These are phyloP conservation scores for Ocimum tenuiflorum DNA, from an alignment of 257 asterid species.

Conservation along the genomic window DNA sequence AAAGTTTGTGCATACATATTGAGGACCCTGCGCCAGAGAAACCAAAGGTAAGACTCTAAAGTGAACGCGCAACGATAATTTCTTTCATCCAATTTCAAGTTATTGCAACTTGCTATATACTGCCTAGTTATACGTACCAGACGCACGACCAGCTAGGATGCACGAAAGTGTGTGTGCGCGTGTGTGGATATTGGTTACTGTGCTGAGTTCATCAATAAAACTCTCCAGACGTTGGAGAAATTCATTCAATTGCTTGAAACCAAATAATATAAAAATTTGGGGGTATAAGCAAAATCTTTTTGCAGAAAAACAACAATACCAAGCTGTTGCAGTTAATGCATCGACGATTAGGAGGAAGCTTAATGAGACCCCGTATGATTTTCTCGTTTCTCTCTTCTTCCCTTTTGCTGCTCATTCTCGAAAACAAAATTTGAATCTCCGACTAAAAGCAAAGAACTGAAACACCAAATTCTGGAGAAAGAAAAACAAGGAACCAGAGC, in stretches of 20 bases:
- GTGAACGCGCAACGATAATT: background rate
- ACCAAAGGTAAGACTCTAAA: background rate
- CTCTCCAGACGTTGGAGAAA: background rate
- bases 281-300: background rate
- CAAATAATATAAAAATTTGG: background rate
- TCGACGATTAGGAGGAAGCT: slow-evolving; percentile 95
- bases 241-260: background rate
- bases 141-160: background rate
- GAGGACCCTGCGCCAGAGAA: slow-evolving; percentile 78
- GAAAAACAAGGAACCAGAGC: background rate
- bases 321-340: slow-evolving; percentile 93
- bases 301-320: slow-evolving; percentile 31
- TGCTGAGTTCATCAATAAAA: background rate
- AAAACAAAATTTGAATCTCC: slow-evolving; percentile 15
- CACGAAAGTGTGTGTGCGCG: background rate
- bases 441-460: slow-evolving; percentile 1
- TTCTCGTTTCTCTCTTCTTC: slow-evolving; percentile 88
- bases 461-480: background rate
- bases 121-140: background rate
- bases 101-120: background rate
- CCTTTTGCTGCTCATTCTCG: slow-evolving; percentile 61
- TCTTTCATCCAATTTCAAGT: background rate
- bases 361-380: slow-evolving; percentile 87
- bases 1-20: slow-evolving; percentile 83
- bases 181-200: no score